Percentiles rank a stretch among this genome's conserved stretches.
These are phyloP conservation scores for Phytophthora pinifolia DNA, from an alignment of 352 stramenopile species.

Conservation along the genomic window DNA sequence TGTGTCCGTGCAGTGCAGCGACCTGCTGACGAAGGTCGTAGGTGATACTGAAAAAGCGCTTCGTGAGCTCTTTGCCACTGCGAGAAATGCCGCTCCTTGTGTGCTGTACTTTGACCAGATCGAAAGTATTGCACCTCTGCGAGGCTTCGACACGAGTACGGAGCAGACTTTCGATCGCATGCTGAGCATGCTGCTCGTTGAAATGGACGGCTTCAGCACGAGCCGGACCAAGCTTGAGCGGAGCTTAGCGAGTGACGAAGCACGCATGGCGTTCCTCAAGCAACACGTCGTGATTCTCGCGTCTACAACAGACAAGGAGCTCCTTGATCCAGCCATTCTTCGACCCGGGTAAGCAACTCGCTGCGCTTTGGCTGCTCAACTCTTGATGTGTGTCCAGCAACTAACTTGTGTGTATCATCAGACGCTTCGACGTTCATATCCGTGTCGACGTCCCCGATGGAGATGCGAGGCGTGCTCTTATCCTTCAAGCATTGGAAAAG, in stretches of 20 bases:
- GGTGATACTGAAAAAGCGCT: conserved; percentile 90
- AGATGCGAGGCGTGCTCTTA: conserved; percentile 48
- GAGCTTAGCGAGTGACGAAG: conserved; percentile 40
- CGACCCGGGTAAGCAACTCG: conserved; percentile 63
- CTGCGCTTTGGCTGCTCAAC: background rate
- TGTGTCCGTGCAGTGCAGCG: conserved; percentile 86
- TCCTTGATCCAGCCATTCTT: conserved; percentile 86
- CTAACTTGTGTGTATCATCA: conserved; percentile 25
- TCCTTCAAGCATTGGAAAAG: conserved; percentile 44
- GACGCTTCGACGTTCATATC: conserved; percentile 84
- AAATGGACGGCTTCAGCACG: conserved; percentile 90
- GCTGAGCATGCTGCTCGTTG: conserved; percentile 88
- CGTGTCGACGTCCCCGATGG: conserved; percentile 60
- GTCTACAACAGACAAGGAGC: conserved; percentile 69
- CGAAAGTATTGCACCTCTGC: conserved; percentile 83
- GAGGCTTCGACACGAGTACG: conserved; percentile 90
- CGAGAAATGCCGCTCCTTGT: conserved; percentile 84
- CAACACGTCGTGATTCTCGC: conserved; percentile 86
- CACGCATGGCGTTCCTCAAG: conserved; percentile 66
- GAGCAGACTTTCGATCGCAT: conserved; percentile 93
- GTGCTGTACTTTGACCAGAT: conserved; percentile 94
- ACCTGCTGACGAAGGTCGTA: conserved; percentile 90
- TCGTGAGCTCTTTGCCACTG: conserved; percentile 85
- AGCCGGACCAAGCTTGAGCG: conserved; percentile 35
- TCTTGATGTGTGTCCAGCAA: background rate